Evolutionary conservation across 1,284 basidiomycete species (phyloP), one percentile per base, ranked within the genome.

Genomic region (Albatrellus sp.): DNA sequence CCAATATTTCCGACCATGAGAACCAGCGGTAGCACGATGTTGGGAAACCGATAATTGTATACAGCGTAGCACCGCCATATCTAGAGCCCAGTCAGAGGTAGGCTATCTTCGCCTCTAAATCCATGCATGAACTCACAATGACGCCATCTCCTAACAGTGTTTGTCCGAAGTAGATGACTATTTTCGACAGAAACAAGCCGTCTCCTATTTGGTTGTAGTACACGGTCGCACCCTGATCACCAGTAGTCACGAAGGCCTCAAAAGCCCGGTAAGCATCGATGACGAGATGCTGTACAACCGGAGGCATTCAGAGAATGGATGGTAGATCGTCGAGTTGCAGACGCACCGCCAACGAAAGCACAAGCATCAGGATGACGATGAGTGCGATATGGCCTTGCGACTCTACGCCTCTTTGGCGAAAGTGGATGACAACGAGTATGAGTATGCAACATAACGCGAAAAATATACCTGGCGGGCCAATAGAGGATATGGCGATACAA

Each of bases 21-120:
- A 16, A 16, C n/a, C 3, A 12, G 19, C 11, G 14, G 16, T 5
- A 11, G 17, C 7, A 35, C 11, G 13, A 28, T 20, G 5, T 20
- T 43, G 11, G 3, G 5, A 10, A n/a, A n/a, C 3, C 20, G 34
- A 31, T 34, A 34, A 13, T 43, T 17, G 17, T 11, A 43, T 12
- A 43, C 16, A 19, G 35, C 32, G 32, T 43, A 43, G 17, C 41
- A 43, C 19, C 41, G 17, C 41, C 41, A 43, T 11, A 34, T 28
- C 41, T 43, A 32, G 11, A 38, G 12, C 17, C 2, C 12, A 8
- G 24, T 17, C 14, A 14, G 36, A 11, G 36, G 10, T 5, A 11
- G 14, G 24, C 19, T 5, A 38, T 12, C 12, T 38, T 16, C n/a
- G 12, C 7, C 24, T 38, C 37, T n/a, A 31, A 31, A 29, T 14